A percentile compares a stretch with the other conserved stretches of the same genome.
phyloP scores from a whole-genome alignment of 495 filamentous ascomycete genomes.

The Tuber calosporum region DNA sequence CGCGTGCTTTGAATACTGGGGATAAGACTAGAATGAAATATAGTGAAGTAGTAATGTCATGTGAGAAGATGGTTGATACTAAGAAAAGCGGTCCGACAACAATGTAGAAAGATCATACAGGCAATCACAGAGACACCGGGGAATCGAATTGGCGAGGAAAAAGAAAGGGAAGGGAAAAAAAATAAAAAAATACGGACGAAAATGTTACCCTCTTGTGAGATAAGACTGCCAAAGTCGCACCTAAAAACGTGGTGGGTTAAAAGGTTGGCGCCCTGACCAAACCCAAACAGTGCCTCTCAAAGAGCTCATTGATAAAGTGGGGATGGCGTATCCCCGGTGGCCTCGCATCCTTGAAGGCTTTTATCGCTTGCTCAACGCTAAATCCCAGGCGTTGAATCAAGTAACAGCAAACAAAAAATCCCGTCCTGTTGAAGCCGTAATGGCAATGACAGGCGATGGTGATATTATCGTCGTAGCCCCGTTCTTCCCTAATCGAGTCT shows the following conservation, averaged over 20 bases:
- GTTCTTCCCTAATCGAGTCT: constrained; percentile 56
- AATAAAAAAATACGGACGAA: not conserved
- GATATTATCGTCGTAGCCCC: constrained; percentile 44
- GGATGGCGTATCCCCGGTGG: constrained; percentile 81
- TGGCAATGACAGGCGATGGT: constrained; percentile 85
- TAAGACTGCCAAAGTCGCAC: not conserved
- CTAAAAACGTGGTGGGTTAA: constrained; percentile 12
- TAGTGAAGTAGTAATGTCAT: not conserved
- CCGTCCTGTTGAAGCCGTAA: constrained; percentile 88
- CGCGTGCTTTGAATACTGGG: not conserved
- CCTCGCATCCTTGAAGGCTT: constrained; percentile 64
- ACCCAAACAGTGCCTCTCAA: constrained; percentile 58
- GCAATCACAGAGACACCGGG: not conserved
- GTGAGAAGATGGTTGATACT: not conserved
- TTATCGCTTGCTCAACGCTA: constrained; percentile 67
- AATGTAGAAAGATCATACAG: not conserved
- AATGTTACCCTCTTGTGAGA: not conserved
- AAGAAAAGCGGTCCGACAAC: not conserved
- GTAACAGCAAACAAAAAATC: constrained; percentile 86
- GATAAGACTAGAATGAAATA: not conserved
- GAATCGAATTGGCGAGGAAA: not conserved
- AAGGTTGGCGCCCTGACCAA: constrained; percentile 39
- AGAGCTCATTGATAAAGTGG: constrained; percentile 81
- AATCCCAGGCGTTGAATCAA: constrained; percentile 73
- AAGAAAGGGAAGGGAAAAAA: not conserved